Conservation (phyloP, 495 filamentous ascomycete genomes). For the Neurospora discreta region DNA sequence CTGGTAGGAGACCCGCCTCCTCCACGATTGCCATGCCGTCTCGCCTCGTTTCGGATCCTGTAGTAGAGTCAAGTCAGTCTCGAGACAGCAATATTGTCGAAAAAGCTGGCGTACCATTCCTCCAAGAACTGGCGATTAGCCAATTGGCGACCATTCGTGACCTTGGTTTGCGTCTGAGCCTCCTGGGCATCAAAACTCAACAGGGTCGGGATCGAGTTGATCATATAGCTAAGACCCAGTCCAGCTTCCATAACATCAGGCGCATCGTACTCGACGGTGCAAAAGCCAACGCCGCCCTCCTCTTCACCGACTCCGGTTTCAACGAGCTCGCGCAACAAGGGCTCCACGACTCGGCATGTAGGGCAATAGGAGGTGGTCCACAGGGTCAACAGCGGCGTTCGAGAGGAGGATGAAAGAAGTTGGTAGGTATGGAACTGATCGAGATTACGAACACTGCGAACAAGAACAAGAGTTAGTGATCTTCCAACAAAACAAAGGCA, state of each 20-base stretch:
- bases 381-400: slow-evolving; percentile 52
- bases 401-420: slow-evolving; percentile 44
- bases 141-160: slow-evolving; percentile 43
- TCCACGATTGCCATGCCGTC: slow-evolving; percentile 36
- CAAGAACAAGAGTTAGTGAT: background rate
- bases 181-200: slow-evolving; percentile 54
- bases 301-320: slow-evolving; percentile 46
- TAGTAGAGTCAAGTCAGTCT: background rate
- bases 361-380: slow-evolving; percentile 60
- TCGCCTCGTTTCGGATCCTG: slow-evolving; percentile 48
- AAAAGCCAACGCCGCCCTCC: slow-evolving; percentile 49
- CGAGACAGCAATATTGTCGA: background rate
- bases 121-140: slow-evolving; percentile 42
- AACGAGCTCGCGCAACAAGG: slow-evolving; percentile 42
- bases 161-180: slow-evolving; percentile 41
- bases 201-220: slow-evolving; percentile 56
- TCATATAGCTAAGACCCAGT: slow-evolving; percentile 46
- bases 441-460: slow-evolving; percentile 43
- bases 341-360: slow-evolving; percentile 44
- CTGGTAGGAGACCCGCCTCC: slow-evolving; percentile 26
- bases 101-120: slow-evolving; percentile 22
- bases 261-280: slow-evolving; percentile 52
- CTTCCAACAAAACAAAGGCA: background rate
- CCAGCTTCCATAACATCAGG: slow-evolving; percentile 43
- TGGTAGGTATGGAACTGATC: slow-evolving; percentile 50